Evolutionary conservation across 495 filamentous ascomycete genomes (phyloP).

Genomic region (Rusavskia elegans): DNA sequence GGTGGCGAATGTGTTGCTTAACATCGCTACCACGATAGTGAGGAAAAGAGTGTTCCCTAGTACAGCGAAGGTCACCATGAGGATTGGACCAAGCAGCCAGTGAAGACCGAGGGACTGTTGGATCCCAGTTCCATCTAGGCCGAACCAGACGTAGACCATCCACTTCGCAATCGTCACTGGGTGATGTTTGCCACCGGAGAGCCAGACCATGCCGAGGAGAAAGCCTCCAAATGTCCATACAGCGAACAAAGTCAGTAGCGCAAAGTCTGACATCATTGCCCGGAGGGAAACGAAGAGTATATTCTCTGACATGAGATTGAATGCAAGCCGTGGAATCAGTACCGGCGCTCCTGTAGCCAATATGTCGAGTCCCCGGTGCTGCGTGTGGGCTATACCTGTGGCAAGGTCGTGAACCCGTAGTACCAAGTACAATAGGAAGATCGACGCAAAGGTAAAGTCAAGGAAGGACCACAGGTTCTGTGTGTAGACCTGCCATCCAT

Average conservation of each 20-base stretch:
- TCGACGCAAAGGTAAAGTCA: slow-evolving; percentile 46
- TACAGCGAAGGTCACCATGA: slow-evolving; percentile 60
- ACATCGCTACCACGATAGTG: slow-evolving; percentile 60
- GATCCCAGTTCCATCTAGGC: slow-evolving; percentile 57
- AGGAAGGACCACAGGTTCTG: slow-evolving; percentile 70
- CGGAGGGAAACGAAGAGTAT: slow-evolving; percentile 55
- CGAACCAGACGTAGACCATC: slow-evolving; percentile 76
- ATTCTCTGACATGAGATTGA: slow-evolving; percentile 59
- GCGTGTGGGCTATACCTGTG: slow-evolving; percentile 20
- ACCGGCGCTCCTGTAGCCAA: slow-evolving; percentile 54
- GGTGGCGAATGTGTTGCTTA: slow-evolving; percentile 53
- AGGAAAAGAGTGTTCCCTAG: slow-evolving; percentile 64
- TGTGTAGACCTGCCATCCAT: slow-evolving; percentile 61
- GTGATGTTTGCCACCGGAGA: slow-evolving; percentile 28
- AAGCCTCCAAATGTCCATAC: slow-evolving; percentile 62
- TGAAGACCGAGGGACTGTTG: slow-evolving; percentile 50
- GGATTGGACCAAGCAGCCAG: slow-evolving; percentile 44
- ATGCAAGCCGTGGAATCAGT: slow-evolving; percentile 55
- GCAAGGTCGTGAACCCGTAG: slow-evolving; percentile 42
- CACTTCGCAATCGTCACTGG: slow-evolving; percentile 50
- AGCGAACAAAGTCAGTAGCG: slow-evolving; percentile 43
- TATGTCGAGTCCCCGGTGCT: slow-evolving; percentile 47
- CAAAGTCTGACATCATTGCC: slow-evolving; percentile 63
- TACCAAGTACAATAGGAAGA: slow-evolving; percentile 44
- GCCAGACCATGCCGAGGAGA: slow-evolving; percentile 54